Evolutionary conservation across 2,329 filamentous ascomycete genomes (phyloP).

Genomic region (Passalora sequoiae): DNA sequence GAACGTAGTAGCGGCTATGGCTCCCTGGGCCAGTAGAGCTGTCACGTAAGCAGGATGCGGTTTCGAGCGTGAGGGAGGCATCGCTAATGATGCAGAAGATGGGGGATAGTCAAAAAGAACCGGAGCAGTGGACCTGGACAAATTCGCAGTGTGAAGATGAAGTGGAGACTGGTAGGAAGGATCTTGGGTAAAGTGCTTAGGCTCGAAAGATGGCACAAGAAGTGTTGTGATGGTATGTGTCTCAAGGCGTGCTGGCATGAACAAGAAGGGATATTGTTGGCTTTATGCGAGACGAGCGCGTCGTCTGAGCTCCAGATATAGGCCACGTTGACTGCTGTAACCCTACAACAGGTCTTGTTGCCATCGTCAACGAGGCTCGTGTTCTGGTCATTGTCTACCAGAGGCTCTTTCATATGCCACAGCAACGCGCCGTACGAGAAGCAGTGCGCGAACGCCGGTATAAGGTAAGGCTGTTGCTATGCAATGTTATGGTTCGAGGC

Average conservation of each 20-base stretch:
- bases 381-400: background rate
- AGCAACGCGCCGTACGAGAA: background rate
- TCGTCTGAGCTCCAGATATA: too few species aligned
- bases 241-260: slow-evolving; percentile 3
- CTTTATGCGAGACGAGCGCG: background rate
- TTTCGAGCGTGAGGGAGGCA: slow-evolving; percentile 26
- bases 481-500: background rate
- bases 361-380: background rate
- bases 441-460: background rate
- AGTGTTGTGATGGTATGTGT: background rate
- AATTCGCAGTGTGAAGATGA: slow-evolving; percentile 10
- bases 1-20: slow-evolving; percentile 7
- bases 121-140: too few species aligned
- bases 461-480: background rate
- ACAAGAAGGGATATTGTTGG: background rate
- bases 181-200: background rate
- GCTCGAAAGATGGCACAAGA: background rate
- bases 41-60: slow-evolving; percentile 9
- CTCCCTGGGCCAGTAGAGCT: background rate
- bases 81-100: slow-evolving; percentile 6
- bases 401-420: background rate
- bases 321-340: too few species aligned
- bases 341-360: background rate
- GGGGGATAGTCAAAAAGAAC: too few species aligned
- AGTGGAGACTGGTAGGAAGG: background rate